phyloP scores from a whole-genome alignment of 106 monocot species.

The Apostasia ramifera region DNA sequence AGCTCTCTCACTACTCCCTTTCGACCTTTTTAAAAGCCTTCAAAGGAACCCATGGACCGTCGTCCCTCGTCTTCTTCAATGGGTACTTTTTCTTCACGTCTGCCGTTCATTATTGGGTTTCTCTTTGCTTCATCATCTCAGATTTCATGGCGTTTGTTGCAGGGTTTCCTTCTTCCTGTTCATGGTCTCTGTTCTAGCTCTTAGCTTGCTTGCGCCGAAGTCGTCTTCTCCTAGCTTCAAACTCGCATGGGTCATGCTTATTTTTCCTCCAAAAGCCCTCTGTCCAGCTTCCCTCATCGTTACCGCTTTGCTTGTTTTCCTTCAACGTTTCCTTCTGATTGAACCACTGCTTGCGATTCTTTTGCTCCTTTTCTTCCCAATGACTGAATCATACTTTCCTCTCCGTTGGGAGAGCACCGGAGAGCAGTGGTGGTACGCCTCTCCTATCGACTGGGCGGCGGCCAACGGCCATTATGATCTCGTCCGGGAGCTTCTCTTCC shows the following conservation, averaged over 20 bases:
- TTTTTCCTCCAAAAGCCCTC: no score
- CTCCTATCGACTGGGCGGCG: slow-evolving; percentile 77
- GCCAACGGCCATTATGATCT: slow-evolving; percentile 82
- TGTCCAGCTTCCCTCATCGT: no score
- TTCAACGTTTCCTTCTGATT: neutral
- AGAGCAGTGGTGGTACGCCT: slow-evolving; percentile 91
- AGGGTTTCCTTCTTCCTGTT: neutral
- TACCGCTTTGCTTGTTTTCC: neutral
- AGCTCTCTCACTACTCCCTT: neutral
- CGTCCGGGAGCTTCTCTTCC: slow-evolving; percentile 74
- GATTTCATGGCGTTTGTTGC: neutral
- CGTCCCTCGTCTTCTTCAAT: neutral
- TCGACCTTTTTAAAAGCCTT: neutral
- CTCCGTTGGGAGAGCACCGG: slow-evolving; percentile 91
- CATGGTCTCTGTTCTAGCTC: neutral
- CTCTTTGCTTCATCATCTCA: neutral
- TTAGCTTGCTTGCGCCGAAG: neutral
- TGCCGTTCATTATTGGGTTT: neutral
- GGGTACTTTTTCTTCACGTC: neutral
- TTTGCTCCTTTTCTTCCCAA: neutral
- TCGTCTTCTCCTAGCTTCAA: neutral
- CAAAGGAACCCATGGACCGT: neutral
- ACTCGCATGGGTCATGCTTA: neutral
- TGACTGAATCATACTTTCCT: slow-evolving; percentile 52
- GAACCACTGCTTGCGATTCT: no score